Percentiles rank a stretch among this genome's conserved stretches.
Evolutionary conservation across 2,329 filamentous ascomycete genomes (phyloP).

Genomic region (Stylonectria norvegica): DNA sequence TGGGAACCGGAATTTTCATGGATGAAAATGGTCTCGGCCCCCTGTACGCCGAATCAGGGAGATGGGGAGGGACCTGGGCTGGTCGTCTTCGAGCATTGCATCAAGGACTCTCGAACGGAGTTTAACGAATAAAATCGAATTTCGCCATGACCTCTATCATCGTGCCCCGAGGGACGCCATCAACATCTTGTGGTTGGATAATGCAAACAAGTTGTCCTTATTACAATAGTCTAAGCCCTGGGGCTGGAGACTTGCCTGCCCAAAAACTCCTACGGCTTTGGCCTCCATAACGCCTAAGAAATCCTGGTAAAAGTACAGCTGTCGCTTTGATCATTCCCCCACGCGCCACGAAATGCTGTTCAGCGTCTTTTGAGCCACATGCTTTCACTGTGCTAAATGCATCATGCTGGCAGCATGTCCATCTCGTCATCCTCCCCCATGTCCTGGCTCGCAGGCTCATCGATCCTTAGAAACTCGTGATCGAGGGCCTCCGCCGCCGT

Average conservation of each 20-base stretch:
- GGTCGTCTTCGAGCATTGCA: conserved; percentile 43
- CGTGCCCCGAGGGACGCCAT: too few relatives aligned
- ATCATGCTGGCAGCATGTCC: conserved; percentile 42
- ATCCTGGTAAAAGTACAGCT: neutral
- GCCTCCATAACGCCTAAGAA: neutral
- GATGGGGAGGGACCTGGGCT: conserved; percentile 28
- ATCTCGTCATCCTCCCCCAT: conserved; percentile 52
- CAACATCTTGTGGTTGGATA: too few relatives aligned
- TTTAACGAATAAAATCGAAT: conserved; percentile 41
- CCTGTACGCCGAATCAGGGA: conserved; percentile 16
- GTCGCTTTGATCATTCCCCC: too few relatives aligned
- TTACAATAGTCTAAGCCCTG: too few relatives aligned
- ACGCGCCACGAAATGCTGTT: too few relatives aligned
- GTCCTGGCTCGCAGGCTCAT: conserved; percentile 27
- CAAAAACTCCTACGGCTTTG: too few relatives aligned
- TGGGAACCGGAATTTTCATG: conserved; percentile 28
- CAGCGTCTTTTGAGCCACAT: too few relatives aligned
- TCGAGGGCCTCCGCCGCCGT: conserved; percentile 70
- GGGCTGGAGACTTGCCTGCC: too few relatives aligned
- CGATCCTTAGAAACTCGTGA: conserved; percentile 62
- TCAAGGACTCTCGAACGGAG: conserved; percentile 40
- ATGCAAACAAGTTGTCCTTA: too few relatives aligned
- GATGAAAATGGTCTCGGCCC: conserved; percentile 25
- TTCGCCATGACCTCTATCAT: conserved; percentile 28
- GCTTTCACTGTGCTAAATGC: conserved; percentile 4